These are phyloP conservation scores for Claviceps fusiformis DNA, from an alignment of 2,329 filamentous ascomycete species.

Conservation along the genomic window DNA sequence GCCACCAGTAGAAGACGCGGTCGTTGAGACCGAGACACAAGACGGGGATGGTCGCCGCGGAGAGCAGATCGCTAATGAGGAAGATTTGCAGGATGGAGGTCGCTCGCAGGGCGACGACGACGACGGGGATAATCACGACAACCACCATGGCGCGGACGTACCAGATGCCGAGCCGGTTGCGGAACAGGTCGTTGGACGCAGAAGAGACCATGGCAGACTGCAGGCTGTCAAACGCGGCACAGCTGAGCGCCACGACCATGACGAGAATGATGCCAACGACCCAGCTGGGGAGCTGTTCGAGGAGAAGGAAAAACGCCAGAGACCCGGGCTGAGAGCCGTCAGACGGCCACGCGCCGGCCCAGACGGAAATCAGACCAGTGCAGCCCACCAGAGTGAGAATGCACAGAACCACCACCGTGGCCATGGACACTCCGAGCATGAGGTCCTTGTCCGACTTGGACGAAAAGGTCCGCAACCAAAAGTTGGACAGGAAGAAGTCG, in stretches of 20 bases:
- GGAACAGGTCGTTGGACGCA: constrained; percentile 72
- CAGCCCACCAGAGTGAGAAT: constrained; percentile 61
- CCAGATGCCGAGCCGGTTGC: constrained; percentile 67
- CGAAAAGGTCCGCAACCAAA: constrained; percentile 75
- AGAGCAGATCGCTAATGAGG: constrained; percentile 68
- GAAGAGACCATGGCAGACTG: constrained; percentile 80
- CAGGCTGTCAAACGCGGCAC: constrained; percentile 66
- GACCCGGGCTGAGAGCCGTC: constrained; percentile 44
- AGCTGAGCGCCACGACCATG: constrained; percentile 66
- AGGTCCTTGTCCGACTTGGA: constrained; percentile 68
- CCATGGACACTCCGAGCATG: constrained; percentile 58
- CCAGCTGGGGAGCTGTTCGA: constrained; percentile 61
- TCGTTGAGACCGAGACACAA: constrained; percentile 59
- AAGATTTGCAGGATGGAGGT: constrained; percentile 70
- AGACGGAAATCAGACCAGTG: constrained; percentile 62
- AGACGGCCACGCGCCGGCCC: constrained; percentile 60
- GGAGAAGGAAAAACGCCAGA: constrained; percentile 62
- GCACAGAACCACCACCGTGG: constrained; percentile 48
- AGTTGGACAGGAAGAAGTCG: constrained; percentile 74
- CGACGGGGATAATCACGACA: constrained; percentile 57
- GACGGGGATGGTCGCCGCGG: constrained; percentile 61
- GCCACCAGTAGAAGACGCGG: constrained; percentile 63
- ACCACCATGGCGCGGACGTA: constrained; percentile 57
- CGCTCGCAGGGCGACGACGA: constrained; percentile 60
- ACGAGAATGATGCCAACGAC: constrained; percentile 71